Conservation (phyloP, 495 filamentous ascomycete species). For the Aspergillus funiculosus region DNA sequence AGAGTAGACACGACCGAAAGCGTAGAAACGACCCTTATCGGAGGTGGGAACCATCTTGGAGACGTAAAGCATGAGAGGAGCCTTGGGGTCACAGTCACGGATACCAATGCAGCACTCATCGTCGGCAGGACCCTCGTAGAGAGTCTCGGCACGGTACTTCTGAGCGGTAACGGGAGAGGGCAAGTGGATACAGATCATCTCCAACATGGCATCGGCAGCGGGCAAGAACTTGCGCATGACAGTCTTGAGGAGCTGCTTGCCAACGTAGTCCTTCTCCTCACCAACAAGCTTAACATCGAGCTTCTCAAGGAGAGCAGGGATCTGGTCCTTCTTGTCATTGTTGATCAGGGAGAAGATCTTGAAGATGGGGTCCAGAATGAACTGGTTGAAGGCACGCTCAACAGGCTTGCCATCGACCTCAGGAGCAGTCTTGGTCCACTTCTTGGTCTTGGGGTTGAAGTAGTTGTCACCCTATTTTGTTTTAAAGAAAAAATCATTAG, state of each 20-base stretch:
- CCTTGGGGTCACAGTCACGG: conserved; percentile 96
- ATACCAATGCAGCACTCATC: conserved; percentile 91
- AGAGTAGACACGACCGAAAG: conserved; percentile 99
- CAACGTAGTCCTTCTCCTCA: conserved; percentile 91
- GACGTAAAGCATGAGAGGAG: conserved; percentile 98
- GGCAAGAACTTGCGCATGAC: conserved; percentile 98
- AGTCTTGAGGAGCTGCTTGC: conserved; percentile 94
- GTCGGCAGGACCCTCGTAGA: conserved; percentile 95
- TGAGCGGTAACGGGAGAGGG: conserved; percentile 95
- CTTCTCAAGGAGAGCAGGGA: conserved; percentile 75
- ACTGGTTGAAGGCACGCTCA: conserved; percentile 98
- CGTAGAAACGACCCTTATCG: conserved; percentile 99
- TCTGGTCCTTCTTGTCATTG: conserved; percentile 98
- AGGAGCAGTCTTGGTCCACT: conserved; percentile 79
- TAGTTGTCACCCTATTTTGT: conserved; percentile 95
- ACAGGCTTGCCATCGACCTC: conserved; percentile 78
- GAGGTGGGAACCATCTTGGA: conserved; percentile 99
- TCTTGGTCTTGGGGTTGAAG: conserved; percentile 99
- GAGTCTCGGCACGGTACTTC: conserved; percentile 95
- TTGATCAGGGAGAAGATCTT: conserved; percentile 91
- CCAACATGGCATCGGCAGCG: conserved; percentile 93
- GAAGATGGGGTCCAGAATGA: conserved; percentile 99
- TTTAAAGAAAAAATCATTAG: conserved; percentile 22
- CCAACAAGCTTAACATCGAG: conserved; percentile 79
- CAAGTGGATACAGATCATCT: conserved; percentile 99